A percentile compares a stretch with the other conserved stretches of the same genome.
These are phyloP conservation scores for Gnaphalium uliginosum DNA, from an alignment of 129 eudicot genomes.

Conservation along the genomic window DNA sequence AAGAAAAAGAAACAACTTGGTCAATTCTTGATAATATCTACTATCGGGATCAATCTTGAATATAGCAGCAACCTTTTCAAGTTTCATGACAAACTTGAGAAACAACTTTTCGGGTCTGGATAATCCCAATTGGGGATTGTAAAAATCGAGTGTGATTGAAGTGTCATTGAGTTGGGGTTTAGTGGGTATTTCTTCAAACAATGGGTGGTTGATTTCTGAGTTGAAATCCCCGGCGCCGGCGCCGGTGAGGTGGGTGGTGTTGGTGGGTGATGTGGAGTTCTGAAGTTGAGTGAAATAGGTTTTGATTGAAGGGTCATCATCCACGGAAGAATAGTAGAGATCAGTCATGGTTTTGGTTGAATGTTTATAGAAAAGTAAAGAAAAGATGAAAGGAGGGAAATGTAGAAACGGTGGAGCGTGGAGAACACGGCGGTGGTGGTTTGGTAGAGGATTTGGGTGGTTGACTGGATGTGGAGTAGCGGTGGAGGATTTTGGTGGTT, in stretches of 20 bases:
- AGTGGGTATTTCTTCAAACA: slow-evolving; percentile 28
- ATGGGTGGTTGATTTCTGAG: slow-evolving; percentile 50
- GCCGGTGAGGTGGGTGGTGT: slow-evolving; percentile 18
- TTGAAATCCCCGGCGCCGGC: slow-evolving; percentile 51
- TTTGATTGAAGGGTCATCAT: slow-evolving; percentile 65
- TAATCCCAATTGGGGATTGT: slow-evolving; percentile 39
- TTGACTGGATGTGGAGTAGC: slow-evolving; percentile 39
- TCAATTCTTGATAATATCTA: slow-evolving; percentile 34
- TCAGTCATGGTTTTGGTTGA: slow-evolving; percentile 35
- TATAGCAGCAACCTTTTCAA: slow-evolving; percentile 18
- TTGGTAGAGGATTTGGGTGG: slow-evolving; percentile 55
- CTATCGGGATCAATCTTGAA: no score
- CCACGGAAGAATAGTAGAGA: slow-evolving; percentile 33
- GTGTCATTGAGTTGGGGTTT: slow-evolving; percentile 41
- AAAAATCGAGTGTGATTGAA: slow-evolving; percentile 31
- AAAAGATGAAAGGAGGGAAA: slow-evolving; percentile 47
- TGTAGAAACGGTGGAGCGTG: slow-evolving; percentile 43
- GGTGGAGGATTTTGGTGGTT: slow-evolving; percentile 35
- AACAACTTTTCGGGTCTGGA: slow-evolving; percentile 36
- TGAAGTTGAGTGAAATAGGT: slow-evolving; percentile 54
- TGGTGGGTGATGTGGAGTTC: slow-evolving; percentile 23
- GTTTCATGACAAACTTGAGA: slow-evolving; percentile 28
- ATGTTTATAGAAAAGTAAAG: slow-evolving; percentile 58
- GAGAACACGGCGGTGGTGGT: slow-evolving; percentile 41
- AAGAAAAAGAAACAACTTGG: slow-evolving; percentile 47